Percentiles rank a stretch among this genome's conserved stretches.
Evolutionary conservation across 768 basidiomycete genomes (phyloP).

Genomic region (Boletellus sp.): DNA sequence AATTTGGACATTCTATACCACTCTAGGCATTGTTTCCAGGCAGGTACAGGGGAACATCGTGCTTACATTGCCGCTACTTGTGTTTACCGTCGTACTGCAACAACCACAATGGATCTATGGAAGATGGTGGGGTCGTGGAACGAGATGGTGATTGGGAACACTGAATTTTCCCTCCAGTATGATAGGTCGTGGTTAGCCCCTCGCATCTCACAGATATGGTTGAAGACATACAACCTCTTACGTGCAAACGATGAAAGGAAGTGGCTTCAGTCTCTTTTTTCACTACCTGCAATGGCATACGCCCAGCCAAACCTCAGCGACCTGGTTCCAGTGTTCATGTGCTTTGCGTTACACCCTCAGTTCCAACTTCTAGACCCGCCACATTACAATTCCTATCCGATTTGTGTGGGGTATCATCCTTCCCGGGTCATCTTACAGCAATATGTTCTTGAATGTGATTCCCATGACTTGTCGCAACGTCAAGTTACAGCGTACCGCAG

Average conservation of each 20-base stretch:
- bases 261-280: conserved; percentile 24
- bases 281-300: conserved; percentile 30
- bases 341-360: conserved; percentile 22
- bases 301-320: conserved; percentile 4
- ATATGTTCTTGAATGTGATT: neutral
- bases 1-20: conserved; percentile 5
- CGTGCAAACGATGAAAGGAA: conserved; percentile 7
- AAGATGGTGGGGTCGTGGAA: conserved; percentile 7
- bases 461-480: neutral
- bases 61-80: conserved; percentile 8
- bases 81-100: conserved; percentile 1
- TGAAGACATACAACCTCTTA: conserved; percentile 25
- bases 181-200: conserved; percentile 23
- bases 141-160: neutral
- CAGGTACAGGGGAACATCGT: conserved; percentile 3
- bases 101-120: neutral
- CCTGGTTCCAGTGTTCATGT: conserved; percentile 27
- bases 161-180: conserved; percentile 14
- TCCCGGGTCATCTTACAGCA: neutral
- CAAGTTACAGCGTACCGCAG: neutral
- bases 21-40: neutral
- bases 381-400: conserved; percentile 3
- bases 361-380: conserved; percentile 12
- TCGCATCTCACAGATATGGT: conserved; percentile 16
- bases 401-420: neutral